Evolutionary conservation across 1,284 basidiomycete species (phyloP).

Genomic region (Meira nashicola): DNA sequence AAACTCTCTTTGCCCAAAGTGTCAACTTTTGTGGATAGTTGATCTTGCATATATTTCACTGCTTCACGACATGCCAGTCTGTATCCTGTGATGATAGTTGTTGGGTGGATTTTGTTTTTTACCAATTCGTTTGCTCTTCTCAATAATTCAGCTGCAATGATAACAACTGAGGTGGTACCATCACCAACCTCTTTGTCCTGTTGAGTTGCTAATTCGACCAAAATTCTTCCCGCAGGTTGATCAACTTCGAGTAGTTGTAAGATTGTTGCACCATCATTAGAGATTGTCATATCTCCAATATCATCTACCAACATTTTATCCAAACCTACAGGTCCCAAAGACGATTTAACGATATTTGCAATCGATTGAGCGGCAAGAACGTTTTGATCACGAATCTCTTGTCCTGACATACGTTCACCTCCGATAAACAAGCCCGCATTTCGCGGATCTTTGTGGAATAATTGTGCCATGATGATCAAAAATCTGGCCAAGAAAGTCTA

Average conservation of each 20-base stretch:
- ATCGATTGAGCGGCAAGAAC: constrained; percentile 94
- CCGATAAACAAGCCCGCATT: constrained; percentile 66
- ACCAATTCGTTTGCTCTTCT: constrained; percentile 95
- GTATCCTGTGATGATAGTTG: constrained; percentile 98
- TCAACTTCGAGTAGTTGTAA: constrained; percentile 82
- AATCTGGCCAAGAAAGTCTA: too few species aligned
- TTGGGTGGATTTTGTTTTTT: constrained; percentile 97
- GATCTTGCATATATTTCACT: constrained; percentile 96
- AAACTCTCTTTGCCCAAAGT: constrained; percentile 82
- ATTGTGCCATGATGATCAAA: constrained; percentile 39
- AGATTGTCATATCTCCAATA: constrained; percentile 98
- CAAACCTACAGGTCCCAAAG: constrained; percentile 77
- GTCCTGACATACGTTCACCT: constrained; percentile 85
- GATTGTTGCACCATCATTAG: constrained; percentile 98
- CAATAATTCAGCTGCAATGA: constrained; percentile 91
- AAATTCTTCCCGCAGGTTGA: constrained; percentile 87
- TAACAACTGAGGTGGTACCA: constrained; percentile 97
- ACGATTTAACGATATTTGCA: constrained; percentile 95
- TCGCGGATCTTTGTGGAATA: constrained; percentile 51
- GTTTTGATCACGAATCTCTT: constrained; percentile 86
- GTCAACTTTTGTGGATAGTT: constrained; percentile 92
- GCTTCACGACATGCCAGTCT: constrained; percentile 94
- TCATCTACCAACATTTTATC: constrained; percentile 83
- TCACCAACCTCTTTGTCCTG: constrained; percentile 99
- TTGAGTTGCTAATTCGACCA: constrained; percentile 97